Base-by-base conservation (phyloP, 345 rosid genomes). In the Hypericum perforatum region DNA sequence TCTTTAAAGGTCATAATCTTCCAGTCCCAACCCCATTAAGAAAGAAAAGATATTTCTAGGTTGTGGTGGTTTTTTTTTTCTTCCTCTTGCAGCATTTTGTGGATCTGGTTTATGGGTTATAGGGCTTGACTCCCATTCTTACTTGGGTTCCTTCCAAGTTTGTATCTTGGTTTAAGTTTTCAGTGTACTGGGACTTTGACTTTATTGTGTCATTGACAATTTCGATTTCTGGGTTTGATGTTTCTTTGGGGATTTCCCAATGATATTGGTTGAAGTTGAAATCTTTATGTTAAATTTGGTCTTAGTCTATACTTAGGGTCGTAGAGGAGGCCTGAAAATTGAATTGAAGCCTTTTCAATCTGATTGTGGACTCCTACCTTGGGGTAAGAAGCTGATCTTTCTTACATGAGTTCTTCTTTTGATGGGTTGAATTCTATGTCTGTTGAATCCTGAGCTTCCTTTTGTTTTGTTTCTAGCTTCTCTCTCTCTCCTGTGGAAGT, bases 101-200 rank as follows among this genome's bases (percentile, higher is more conserved):
- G 85, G 92, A 78, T 80, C 80, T 81, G 72, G 77, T 65, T 67
- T 60, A 59, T 61, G 73, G 71, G 69, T 65, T 79, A 68, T 71
- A 74, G 78, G 86, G 77, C 75, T 80, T 67, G 67, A 70, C 61
- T 62, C 64, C 67, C 76, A 68, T 44, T 59, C 61, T 63, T 63
- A 70, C 71, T 70, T 63, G 73, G 74, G 67, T 71, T 70, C 72
- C 65, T 71, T 60, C 32, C 32, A 43, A 42, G 39, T 60, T 53
- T 50, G 59, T 63, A 49, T 63, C 67, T 71, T 59, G 62, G 49
- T 58, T 64, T 52, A 60, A 51, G 61, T 67, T 70, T 62, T 52
- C 61, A 36, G 61, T 32, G 61, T 45, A 68, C 6, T 60, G 65
- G 55, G 63, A 42, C 11, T 75, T 75, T 70, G 79, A 67, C 81